Evolutionary conservation across 1,284 basidiomycete species (phyloP).

Genomic region (Puccinia novopanici): DNA sequence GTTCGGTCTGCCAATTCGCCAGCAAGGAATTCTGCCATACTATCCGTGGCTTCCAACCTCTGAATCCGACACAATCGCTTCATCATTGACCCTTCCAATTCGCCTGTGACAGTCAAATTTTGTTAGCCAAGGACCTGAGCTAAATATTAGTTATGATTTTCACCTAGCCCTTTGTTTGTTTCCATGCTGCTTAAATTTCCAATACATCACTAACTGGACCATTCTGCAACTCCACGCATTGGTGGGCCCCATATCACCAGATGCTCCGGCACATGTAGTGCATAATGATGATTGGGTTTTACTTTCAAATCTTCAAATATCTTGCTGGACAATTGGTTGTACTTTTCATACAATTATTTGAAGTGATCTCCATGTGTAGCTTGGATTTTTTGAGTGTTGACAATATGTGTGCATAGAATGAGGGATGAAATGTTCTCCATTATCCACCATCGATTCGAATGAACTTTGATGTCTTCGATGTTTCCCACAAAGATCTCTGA

Average conservation of each 20-base stretch:
- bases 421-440: slow-evolving; percentile 31
- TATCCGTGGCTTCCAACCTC: neutral
- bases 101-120: neutral
- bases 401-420: slow-evolving; percentile 50
- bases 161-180: neutral
- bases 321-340: neutral
- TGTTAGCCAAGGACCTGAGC: too few species aligned
- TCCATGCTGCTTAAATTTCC: neutral
- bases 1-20: neutral
- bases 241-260: neutral
- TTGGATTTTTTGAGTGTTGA: neutral
- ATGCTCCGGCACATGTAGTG: neutral
- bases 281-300: slow-evolving; percentile 6
- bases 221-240: neutral
- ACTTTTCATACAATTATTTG: neutral
- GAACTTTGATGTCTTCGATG: slow-evolving; percentile 4
- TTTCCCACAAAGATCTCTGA: neutral
- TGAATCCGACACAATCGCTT: neutral
- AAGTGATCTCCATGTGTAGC: neutral
- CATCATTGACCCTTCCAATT: slow-evolving; percentile 1
- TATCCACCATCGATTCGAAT: neutral
- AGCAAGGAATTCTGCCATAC: neutral
- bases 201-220: neutral
- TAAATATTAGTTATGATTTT: neutral
- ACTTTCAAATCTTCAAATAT: neutral